phyloP scores from a whole-genome alignment of 2,329 filamentous ascomycete genomes.

The Penicillium sp. region DNA sequence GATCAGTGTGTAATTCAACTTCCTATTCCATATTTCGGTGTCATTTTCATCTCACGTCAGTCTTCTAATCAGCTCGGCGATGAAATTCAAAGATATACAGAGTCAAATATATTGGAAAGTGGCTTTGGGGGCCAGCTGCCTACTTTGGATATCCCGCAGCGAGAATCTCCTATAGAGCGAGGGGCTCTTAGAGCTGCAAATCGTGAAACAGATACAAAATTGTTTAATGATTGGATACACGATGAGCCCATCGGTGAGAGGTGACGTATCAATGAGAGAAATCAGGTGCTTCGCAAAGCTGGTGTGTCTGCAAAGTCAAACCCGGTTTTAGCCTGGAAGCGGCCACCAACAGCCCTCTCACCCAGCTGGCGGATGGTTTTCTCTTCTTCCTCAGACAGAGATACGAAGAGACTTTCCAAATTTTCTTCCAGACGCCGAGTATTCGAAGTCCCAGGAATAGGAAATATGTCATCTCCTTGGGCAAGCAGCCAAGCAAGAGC shows the following conservation, averaged over 20 bases:
- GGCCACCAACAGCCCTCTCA: conserved; percentile 7
- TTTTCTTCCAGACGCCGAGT: conserved; percentile 50
- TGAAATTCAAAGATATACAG: neutral
- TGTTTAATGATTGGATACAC: conserved; percentile 1
- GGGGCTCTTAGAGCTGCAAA: neutral
- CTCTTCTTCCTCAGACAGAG: conserved; percentile 17
- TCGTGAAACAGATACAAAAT: neutral
- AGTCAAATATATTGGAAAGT: neutral
- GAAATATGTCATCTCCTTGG: conserved; percentile 61
- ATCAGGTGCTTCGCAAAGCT: neutral
- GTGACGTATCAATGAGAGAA: neutral
- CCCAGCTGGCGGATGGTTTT: conserved; percentile 8
- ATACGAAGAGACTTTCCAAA: conserved; percentile 18
- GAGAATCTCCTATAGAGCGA: neutral
- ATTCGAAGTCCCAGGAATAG: conserved; percentile 58
- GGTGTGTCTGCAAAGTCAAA: conserved; percentile 20
- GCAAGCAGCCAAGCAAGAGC: conserved; percentile 63
- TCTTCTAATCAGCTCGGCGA: neutral
- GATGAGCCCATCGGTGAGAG: neutral
- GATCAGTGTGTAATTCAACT: neutral
- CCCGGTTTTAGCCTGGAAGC: conserved; percentile 16
- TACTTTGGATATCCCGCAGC: neutral
- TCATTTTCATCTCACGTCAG: conserved; percentile 1
- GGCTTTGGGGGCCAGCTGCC: neutral
- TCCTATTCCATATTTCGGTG: conserved; percentile 12